A percentile compares a stretch with the other conserved stretches of the same genome.
Conservation (phyloP, 495 filamentous ascomycete species). For the Xylaria palmicola region DNA sequence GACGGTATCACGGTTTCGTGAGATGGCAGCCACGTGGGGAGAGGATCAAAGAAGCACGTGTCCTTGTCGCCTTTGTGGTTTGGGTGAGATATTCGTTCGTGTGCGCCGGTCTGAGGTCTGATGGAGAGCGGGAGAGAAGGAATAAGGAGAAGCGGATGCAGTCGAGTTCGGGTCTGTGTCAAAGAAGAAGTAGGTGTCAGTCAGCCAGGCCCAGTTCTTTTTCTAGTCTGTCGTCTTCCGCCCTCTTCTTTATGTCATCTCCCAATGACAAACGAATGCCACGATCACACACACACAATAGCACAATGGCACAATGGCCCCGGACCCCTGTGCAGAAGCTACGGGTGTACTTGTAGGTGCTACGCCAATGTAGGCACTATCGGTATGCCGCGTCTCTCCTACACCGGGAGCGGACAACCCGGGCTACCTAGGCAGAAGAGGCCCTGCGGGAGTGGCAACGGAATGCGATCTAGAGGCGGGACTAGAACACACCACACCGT, state of each 20-base stretch:
- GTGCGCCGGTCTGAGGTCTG: not conserved
- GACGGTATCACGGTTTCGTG: constrained; percentile 8
- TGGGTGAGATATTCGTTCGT: not conserved
- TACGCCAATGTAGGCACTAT: not conserved
- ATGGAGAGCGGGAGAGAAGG: not conserved
- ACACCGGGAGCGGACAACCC: not conserved
- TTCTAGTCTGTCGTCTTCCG: no score
- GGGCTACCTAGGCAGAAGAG: not conserved
- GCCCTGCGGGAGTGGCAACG: not conserved
- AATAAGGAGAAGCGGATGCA: no score
- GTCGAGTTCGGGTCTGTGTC: not conserved
- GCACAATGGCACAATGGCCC: not conserved
- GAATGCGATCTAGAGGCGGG: not conserved
- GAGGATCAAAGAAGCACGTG: constrained; percentile 1
- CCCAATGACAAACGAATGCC: no score
- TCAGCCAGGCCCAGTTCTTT: constrained; percentile 7
- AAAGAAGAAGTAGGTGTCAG: constrained; percentile 9
- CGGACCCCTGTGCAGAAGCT: not conserved
- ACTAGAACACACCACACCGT: not conserved
- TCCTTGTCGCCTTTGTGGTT: not conserved
- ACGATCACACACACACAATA: no score
- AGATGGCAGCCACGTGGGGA: not conserved
- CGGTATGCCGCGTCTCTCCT: not conserved
- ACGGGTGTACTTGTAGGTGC: not conserved
- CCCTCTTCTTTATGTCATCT: no score